Percentiles rank a stretch among this genome's conserved stretches.
Conservation (phyloP, 1,284 basidiomycete species). For the Papiliotrema nemorosa region DNA sequence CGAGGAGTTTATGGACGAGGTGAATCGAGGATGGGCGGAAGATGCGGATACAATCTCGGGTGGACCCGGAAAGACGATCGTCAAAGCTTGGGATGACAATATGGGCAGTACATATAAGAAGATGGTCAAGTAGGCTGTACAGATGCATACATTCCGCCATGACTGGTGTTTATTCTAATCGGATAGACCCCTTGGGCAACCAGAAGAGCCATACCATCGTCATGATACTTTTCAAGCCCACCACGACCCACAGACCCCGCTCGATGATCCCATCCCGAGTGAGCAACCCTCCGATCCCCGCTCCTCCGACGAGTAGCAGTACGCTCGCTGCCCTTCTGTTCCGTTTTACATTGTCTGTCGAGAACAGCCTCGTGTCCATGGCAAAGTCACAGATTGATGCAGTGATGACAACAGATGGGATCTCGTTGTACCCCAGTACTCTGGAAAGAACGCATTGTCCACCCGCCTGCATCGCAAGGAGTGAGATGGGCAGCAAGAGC, state of each 20-base stretch:
- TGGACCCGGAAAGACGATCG: slow-evolving; percentile 13
- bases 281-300: slow-evolving; percentile 12
- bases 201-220: slow-evolving; percentile 12
- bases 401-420: slow-evolving; percentile 17
- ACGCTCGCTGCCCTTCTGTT: slow-evolving; percentile 14
- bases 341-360: slow-evolving; percentile 11
- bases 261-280: slow-evolving; percentile 9
- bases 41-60: slow-evolving; percentile 17
- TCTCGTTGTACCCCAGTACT: slow-evolving; percentile 13
- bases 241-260: slow-evolving; percentile 11
- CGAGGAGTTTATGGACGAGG: slow-evolving; percentile 29
- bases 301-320: slow-evolving; percentile 9
- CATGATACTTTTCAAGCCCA: slow-evolving; percentile 13
- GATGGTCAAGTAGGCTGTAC: slow-evolving; percentile 12
- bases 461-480: slow-evolving; percentile 10
- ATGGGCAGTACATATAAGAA: slow-evolving; percentile 17
- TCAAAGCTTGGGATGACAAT: slow-evolving; percentile 15
- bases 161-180: background rate
- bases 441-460: slow-evolving; percentile 19
- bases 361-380: slow-evolving; percentile 15
- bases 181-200: background rate
- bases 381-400: slow-evolving; percentile 17
- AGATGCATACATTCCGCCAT: background rate
- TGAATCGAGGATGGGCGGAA: slow-evolving; percentile 22
- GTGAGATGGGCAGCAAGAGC: slow-evolving; percentile 12